Evolutionary conservation across 148 eudicot genomes (phyloP), one percentile per base, ranked within the genome.

Genomic region (Nepenthes gracilis): DNA sequence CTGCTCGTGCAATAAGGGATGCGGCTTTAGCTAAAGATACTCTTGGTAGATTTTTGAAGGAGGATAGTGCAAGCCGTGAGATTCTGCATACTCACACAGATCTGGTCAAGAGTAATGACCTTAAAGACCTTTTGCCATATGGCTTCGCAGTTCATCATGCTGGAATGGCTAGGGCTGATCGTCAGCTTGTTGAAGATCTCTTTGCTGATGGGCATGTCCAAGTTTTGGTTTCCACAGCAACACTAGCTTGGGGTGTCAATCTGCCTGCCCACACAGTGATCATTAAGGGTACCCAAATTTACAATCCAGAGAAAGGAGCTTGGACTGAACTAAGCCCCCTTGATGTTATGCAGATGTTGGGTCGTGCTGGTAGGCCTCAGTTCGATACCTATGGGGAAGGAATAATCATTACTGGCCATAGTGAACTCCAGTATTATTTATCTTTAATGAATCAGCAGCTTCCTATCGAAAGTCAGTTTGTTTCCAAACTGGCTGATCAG

Each of bases 281-380:
- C 67, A 86, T 86, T 35, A 86, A 86, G 71, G 93, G 93, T 47
- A 86, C 93, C 64, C 88, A 86, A 72, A 78, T 86, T 33, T 86
- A 86, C 66, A 81, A 86, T 75, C 88, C 88, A 14, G 93, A 86
- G 53, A 86, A 83, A 61, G 88, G 93, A 48, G 86, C 86, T 53
- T 86, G 93, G 93, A 86, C 93, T 34, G 93, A 86, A 65, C 65
- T 86, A 57, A 83, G 93, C 67, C 86, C 93, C 57, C 73, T 86
- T 61, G 93, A 83, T 77, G 93, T 86, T 36, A 86, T 83, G 86
- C 93, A 86, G 74, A 86, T 86, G 93, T 71, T 86, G 72, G 88
- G 93, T 66, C 84, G 93, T 70, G 93, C 93, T 64, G 93, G 93
- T 62, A 78, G 93, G 68, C 93, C 93, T 5, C 93, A 86, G 40